These are phyloP conservation scores for Fusarium stilboides DNA, from an alignment of 2,329 filamentous ascomycete genomes.

Conservation along the genomic window DNA sequence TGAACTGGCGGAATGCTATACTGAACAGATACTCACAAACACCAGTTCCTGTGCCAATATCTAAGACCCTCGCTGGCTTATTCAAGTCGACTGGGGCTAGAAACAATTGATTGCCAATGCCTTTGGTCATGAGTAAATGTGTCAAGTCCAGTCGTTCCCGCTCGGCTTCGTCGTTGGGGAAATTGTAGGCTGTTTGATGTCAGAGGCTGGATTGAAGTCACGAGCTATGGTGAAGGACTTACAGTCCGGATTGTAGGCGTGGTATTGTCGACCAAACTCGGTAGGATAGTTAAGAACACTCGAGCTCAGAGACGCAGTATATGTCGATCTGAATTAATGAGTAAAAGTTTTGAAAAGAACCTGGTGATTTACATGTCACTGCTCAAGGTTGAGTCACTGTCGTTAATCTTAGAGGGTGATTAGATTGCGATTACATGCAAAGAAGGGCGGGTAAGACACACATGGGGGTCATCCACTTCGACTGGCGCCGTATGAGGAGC, in stretches of 20 bases:
- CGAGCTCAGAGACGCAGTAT: constrained; percentile 49
- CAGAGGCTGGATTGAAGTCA: not conserved
- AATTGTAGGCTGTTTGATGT: constrained; percentile 10
- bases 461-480: not conserved
- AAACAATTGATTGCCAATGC: constrained; percentile 40
- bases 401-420: not conserved
- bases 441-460: too few species aligned
- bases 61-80: constrained; percentile 55
- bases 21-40: constrained; percentile 51
- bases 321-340: not conserved
- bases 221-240: not conserved
- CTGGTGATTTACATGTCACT: not conserved
- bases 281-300: constrained; percentile 50
- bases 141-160: constrained; percentile 56
- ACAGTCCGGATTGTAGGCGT: constrained; percentile 53
- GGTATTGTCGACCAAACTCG: constrained; percentile 51
- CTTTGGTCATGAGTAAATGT: constrained; percentile 51
- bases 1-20: not conserved
- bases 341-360: not conserved
- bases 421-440: too few species aligned
- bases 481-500: not conserved
- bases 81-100: constrained; percentile 49
- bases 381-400: not conserved
- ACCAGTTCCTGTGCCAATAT: constrained; percentile 62
- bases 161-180: constrained; percentile 44